Evolutionary conservation across 352 stramenopile species (phyloP).

Genomic region (Hyaloperonospora brassicae): DNA sequence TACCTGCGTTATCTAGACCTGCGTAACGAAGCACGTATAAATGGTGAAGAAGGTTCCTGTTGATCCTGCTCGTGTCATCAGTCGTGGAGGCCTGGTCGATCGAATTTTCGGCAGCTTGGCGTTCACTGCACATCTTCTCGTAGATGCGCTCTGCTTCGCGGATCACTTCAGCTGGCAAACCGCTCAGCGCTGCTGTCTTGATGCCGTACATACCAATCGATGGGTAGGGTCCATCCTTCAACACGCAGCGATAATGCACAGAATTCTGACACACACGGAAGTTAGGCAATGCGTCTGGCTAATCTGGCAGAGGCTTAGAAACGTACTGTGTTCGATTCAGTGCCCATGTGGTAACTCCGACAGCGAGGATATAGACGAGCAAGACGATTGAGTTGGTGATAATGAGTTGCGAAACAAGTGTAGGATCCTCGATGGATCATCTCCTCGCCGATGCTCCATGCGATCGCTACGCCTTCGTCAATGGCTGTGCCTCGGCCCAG

Average conservation of each 20-base stretch:
- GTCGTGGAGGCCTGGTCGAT: constrained; percentile 4
- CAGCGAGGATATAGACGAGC: constrained; percentile 54
- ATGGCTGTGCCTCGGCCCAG: constrained; percentile 86
- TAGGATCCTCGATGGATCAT: constrained; percentile 62
- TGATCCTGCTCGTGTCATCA: constrained; percentile 16
- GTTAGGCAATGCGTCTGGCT: not conserved
- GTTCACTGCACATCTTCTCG: constrained; percentile 18
- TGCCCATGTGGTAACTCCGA: constrained; percentile 64
- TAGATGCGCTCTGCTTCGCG: constrained; percentile 47
- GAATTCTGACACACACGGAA: constrained; percentile 30
- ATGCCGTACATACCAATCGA: constrained; percentile 72
- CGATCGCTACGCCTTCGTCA: constrained; percentile 82
- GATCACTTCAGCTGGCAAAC: constrained; percentile 56
- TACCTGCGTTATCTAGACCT: constrained; percentile 52
- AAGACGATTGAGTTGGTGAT: constrained; percentile 66
- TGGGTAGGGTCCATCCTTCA: constrained; percentile 60
- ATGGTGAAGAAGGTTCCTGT: constrained; percentile 61
- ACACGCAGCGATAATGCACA: constrained; percentile 49
- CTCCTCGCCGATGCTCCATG: constrained; percentile 83
- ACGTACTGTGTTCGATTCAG: constrained; percentile 36
- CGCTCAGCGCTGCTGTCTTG: constrained; percentile 64
- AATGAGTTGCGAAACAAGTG: constrained; percentile 89
- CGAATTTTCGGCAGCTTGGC: constrained; percentile 16
- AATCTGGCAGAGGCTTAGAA: not conserved
- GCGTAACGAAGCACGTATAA: constrained; percentile 62